Conservation (phyloP, 2,329 filamentous ascomycete species). For the Metarhizium robertsii region DNA sequence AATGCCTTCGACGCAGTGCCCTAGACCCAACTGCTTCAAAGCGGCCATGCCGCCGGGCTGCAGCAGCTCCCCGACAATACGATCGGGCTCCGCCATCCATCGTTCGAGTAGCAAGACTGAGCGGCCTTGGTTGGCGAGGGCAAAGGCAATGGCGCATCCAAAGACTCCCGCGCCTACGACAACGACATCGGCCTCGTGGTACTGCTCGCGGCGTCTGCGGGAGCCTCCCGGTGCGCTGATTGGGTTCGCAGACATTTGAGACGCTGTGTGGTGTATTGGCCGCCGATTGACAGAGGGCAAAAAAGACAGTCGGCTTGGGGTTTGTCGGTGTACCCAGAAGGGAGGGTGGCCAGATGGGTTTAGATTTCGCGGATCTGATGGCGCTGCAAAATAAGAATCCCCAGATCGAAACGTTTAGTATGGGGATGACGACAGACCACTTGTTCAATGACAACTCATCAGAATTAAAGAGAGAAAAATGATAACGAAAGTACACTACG, state of each 20-base stretch:
- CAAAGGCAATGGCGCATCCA: conserved; percentile 76
- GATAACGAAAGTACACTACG: too few species aligned
- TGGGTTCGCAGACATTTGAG: background rate
- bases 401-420: background rate
- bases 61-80: conserved; percentile 90
- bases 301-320: background rate
- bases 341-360: background rate
- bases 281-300: background rate
- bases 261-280: background rate
- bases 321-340: background rate
- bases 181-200: conserved; percentile 71
- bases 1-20: conserved; percentile 77
- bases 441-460: too few species aligned
- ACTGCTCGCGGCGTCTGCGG: conserved; percentile 36
- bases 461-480: too few species aligned
- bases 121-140: conserved; percentile 79
- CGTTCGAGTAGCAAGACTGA: conserved; percentile 85
- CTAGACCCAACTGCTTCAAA: conserved; percentile 69
- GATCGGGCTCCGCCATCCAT: conserved; percentile 84
- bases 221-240: conserved; percentile 23
- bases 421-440: background rate
- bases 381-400: background rate
- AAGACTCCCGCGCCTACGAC: conserved; percentile 88
- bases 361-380: background rate
- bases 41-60: conserved; percentile 86